These are phyloP conservation scores for Panaeolus cyanescens DNA, from an alignment of 768 basidiomycete species.

Conservation along the genomic window DNA sequence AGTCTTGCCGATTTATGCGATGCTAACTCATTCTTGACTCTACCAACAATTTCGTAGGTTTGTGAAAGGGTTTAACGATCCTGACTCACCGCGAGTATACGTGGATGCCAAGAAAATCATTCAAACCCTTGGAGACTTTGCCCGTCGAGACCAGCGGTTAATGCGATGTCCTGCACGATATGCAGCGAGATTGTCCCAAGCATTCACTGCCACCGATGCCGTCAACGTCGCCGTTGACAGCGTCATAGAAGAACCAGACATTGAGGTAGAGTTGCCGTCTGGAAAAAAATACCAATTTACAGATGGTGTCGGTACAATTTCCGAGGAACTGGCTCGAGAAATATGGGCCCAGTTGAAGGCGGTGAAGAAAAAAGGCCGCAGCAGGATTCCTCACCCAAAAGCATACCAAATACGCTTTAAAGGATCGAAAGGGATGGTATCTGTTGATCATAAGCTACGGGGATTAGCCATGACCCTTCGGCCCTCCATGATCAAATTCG, in stretches of 20 bases:
- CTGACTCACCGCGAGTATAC: constrained; percentile 16
- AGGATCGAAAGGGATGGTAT: constrained; percentile 69
- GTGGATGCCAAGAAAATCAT: constrained; percentile 54
- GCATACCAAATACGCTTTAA: constrained; percentile 62
- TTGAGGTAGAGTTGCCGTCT: constrained; percentile 32
- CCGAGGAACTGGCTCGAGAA: constrained; percentile 50
- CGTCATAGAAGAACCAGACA: constrained; percentile 29
- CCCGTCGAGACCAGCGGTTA: constrained; percentile 45
- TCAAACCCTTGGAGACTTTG: constrained; percentile 53
- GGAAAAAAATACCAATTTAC: constrained; percentile 53
- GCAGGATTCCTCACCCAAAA: constrained; percentile 36
- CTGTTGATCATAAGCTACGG: constrained; percentile 53
- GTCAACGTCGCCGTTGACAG: constrained; percentile 50
- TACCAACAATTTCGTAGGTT: no score
- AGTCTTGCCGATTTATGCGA: no score
- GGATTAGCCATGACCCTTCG: constrained; percentile 53
- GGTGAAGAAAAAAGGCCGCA: constrained; percentile 32
- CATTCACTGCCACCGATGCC: constrained; percentile 75
- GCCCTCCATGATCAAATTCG: constrained; percentile 71
- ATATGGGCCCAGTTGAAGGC: constrained; percentile 46
- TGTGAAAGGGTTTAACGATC: constrained; percentile 51
- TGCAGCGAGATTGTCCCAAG: constrained; percentile 70
- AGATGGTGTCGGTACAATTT: constrained; percentile 72
- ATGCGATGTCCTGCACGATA: constrained; percentile 67
- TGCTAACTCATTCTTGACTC: no score